These are phyloP conservation scores for Sergeia podlipaevii DNA, from an alignment of 208 protist species.

Conservation along the genomic window DNA sequence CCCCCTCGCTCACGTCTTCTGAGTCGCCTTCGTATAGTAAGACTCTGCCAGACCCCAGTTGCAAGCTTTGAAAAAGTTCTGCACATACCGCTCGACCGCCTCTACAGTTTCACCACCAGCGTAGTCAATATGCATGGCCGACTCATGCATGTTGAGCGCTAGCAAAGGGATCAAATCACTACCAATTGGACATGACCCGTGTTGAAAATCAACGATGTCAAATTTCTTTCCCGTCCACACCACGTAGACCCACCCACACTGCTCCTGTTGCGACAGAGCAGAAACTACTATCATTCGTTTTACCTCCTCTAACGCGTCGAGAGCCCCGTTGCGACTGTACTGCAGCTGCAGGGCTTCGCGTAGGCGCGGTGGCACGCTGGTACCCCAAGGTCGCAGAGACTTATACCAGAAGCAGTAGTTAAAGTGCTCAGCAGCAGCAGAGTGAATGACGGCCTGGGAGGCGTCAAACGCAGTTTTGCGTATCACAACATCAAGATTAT, in stretches of 20 bases:
- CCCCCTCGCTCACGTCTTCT: slow-evolving; percentile 5
- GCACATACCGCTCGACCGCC: slow-evolving; percentile 58
- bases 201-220: slow-evolving; percentile 72
- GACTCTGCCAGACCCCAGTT: slow-evolving; percentile 73
- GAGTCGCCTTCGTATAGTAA: slow-evolving; percentile 46
- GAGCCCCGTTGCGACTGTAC: slow-evolving; percentile 55
- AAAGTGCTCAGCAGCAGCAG: slow-evolving; percentile 80
- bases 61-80: slow-evolving; percentile 86
- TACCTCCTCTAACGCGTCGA: slow-evolving; percentile 65
- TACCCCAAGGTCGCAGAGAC: slow-evolving; percentile 81
- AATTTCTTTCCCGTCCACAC: slow-evolving; percentile 81
- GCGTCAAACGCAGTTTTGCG: slow-evolving; percentile 80
- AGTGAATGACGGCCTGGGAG: slow-evolving; percentile 55
- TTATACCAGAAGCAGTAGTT: slow-evolving; percentile 92
- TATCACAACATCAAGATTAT: slow-evolving; percentile 78
- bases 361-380: slow-evolving; percentile 46
- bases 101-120: not conserved
- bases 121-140: slow-evolving; percentile 67
- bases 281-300: slow-evolving; percentile 36
- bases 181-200: slow-evolving; percentile 72
- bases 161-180: slow-evolving; percentile 74
- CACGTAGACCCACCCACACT: slow-evolving; percentile 79
- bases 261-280: slow-evolving; percentile 55
- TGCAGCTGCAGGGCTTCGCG: slow-evolving; percentile 72
- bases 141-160: slow-evolving; percentile 70